Evolutionary conservation across 257 asterid species (phyloP).

Genomic region (Nicotiana noctiflora): DNA sequence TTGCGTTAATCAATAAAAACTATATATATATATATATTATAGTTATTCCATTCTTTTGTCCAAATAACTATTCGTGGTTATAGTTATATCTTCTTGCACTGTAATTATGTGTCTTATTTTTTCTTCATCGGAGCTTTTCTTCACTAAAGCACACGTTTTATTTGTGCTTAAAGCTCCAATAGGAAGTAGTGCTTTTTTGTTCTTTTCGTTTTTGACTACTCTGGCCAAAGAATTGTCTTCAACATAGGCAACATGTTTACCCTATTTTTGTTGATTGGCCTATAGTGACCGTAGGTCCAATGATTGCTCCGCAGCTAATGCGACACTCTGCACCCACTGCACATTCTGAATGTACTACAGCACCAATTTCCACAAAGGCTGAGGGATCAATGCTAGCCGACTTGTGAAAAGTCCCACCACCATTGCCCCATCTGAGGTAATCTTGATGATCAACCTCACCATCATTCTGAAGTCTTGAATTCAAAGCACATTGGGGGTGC

Average conservation of each 20-base stretch:
- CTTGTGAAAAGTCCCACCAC: constrained; percentile 72
- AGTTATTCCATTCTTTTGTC: no score
- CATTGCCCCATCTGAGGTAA: constrained; percentile 61
- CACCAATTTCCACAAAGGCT: constrained; percentile 60
- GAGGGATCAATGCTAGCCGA: constrained; percentile 70
- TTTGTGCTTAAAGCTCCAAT: no score
- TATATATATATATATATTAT: no score
- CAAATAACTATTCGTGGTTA: no score
- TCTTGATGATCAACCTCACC: constrained; percentile 27
- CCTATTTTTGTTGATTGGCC: constrained; percentile 80
- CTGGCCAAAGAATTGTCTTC: not conserved
- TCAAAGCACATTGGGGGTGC: constrained; percentile 9
- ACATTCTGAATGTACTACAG: constrained; percentile 62
- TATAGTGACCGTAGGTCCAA: constrained; percentile 65
- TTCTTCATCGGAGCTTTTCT: no score
- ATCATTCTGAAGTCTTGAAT: constrained; percentile 37
- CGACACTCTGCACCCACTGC: constrained; percentile 53
- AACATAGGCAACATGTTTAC: constrained; percentile 32
- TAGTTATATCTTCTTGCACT: no score
- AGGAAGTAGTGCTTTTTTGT: no score
- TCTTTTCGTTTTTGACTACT: no score
- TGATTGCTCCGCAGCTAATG: constrained; percentile 67
- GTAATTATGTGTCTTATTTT: no score
- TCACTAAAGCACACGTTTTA: no score
- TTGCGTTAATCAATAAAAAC: no score